Percentiles rank a stretch among this genome's conserved stretches.
Evolutionary conservation across 164 flowering plant species (phyloP).

Genomic region (Umbellularia californica): DNA sequence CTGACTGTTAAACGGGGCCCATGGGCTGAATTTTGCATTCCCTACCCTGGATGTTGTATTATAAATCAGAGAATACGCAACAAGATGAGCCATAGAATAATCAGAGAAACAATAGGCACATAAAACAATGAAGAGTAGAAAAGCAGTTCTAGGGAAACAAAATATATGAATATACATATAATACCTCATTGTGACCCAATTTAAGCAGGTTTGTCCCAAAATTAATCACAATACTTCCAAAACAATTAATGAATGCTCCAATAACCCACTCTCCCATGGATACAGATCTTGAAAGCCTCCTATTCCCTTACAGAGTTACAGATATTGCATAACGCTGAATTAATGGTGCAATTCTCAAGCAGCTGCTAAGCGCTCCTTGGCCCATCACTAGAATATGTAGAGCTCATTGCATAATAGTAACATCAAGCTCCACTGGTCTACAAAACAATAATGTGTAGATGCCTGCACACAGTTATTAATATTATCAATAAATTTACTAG

Average conservation of each 20-base stretch:
- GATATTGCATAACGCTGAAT: constrained; percentile 4
- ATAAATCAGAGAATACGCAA: not conserved
- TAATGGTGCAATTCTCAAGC: constrained; percentile 1
- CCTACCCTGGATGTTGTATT: too few species aligned
- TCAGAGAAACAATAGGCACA: not conserved
- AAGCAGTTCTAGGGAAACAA: too few species aligned
- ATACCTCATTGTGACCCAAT: constrained; percentile 89
- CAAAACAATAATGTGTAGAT: not conserved
- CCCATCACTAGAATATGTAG: not conserved
- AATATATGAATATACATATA: not conserved
- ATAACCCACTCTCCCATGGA: constrained; percentile 87
- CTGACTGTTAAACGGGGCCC: too few species aligned
- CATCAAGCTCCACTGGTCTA: not conserved
- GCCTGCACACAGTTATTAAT: constrained; percentile 11
- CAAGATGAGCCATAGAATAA: not conserved
- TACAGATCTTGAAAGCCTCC: constrained; percentile 15
- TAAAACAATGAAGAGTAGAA: too few species aligned
- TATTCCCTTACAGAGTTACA: constrained; percentile 5
- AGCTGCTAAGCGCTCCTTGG: not conserved
- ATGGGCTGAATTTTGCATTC: too few species aligned
- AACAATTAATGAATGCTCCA: constrained; percentile 87
- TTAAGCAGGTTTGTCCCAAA: constrained; percentile 97
- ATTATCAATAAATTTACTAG: not conserved
- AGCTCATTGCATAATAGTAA: constrained; percentile 1
- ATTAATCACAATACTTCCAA: constrained; percentile 93